Evolutionary conservation across 1,284 basidiomycete genomes (phyloP).

Genomic region (Melampsora larici-populina): DNA sequence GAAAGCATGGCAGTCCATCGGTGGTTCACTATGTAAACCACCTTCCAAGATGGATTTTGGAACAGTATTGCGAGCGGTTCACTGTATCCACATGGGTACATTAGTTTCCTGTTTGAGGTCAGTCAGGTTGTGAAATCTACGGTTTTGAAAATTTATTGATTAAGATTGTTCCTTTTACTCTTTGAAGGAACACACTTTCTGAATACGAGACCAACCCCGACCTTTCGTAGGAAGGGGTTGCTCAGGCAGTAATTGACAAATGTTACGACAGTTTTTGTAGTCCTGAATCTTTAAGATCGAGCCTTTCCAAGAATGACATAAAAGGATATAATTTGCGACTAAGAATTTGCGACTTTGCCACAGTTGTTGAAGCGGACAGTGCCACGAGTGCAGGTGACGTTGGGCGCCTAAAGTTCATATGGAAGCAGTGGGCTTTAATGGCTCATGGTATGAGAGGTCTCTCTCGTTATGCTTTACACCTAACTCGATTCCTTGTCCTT

Average conservation of each 20-base stretch:
- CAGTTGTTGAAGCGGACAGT: constrained; percentile 7
- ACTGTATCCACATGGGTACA: constrained; percentile 7
- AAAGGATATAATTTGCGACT: constrained; percentile 1
- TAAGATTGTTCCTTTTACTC: neutral
- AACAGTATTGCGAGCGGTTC: constrained; percentile 4
- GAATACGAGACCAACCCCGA: neutral
- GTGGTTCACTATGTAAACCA: neutral
- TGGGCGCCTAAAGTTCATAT: neutral
- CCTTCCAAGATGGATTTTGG: constrained; percentile 10
- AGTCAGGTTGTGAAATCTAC: too few relatives aligned
- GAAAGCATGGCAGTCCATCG: neutral
- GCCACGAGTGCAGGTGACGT: constrained; percentile 8
- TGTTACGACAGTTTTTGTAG: neutral
- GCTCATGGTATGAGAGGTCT: constrained; percentile 19
- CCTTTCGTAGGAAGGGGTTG: neutral
- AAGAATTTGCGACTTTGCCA: constrained; percentile 6
- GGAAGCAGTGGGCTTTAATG: too few relatives aligned
- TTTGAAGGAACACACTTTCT: neutral
- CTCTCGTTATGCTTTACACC: constrained; percentile 13
- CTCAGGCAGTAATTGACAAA: constrained; percentile 1
- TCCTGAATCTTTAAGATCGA: neutral
- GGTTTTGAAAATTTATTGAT: neutral
- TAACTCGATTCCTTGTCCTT: constrained; percentile 5
- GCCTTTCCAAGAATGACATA: neutral
- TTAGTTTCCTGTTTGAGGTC: constrained; percentile 20